Evolutionary conservation across 306 rosid species (phyloP).

Genomic region (Albizia julibrissin): DNA sequence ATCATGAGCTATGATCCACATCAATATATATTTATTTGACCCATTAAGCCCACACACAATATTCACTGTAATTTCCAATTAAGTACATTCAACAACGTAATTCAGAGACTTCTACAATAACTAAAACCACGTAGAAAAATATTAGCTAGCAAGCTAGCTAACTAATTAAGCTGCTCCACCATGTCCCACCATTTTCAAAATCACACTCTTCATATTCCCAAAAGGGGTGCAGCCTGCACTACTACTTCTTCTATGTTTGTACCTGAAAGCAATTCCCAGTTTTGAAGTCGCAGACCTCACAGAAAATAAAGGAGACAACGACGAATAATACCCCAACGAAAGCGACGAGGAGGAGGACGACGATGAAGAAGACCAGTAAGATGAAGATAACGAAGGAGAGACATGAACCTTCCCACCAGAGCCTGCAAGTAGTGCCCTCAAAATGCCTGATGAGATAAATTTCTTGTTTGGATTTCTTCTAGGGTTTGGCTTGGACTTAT

Average conservation of each 20-base stretch:
- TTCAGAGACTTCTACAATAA: background rate
- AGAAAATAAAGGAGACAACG: background rate
- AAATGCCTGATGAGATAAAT: slow-evolving; percentile 37
- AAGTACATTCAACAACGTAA: background rate
- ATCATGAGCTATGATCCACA: slow-evolving; percentile 26
- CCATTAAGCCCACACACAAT: background rate
- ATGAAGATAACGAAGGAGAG: slow-evolving; percentile 25
- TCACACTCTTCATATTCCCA: slow-evolving; percentile 19
- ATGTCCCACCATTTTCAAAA: background rate
- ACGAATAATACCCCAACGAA: background rate
- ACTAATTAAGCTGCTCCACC: background rate
- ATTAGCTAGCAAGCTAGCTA: slow-evolving; percentile 13
- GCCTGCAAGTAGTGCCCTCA: slow-evolving; percentile 13
- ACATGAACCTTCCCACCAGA: slow-evolving; percentile 34
- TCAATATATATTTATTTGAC: background rate
- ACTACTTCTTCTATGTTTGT: background rate
- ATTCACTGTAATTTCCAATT: background rate
- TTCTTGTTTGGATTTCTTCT: slow-evolving; percentile 30
- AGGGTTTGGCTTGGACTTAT: slow-evolving; percentile 3
- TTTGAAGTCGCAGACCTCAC: background rate
- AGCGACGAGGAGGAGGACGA: background rate
- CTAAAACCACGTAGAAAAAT: background rate
- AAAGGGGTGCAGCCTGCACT: slow-evolving; percentile 17
- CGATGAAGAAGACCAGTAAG: background rate
- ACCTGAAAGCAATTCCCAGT: background rate